Evolutionary conservation across 2,329 filamentous ascomycete genomes (phyloP), one percentile per base, ranked within the genome.

Genomic region (Botrytis aclada): DNA sequence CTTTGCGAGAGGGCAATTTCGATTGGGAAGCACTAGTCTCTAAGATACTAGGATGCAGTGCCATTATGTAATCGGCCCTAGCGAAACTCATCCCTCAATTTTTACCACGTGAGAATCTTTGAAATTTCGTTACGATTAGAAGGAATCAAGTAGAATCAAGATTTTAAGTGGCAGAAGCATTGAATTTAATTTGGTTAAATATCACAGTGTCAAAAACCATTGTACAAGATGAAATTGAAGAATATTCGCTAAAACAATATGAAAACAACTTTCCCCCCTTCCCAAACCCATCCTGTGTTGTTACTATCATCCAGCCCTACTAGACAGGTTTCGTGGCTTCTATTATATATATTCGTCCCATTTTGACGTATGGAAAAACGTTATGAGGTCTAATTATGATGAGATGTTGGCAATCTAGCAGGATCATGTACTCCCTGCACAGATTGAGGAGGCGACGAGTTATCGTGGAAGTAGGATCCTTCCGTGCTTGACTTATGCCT

Each of bases 41-140:
- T 22, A 43, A 14, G 25, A 54, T 54, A 25, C 47, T 54, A 54
- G 29, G n/a, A 56, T 69, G 18, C 37, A 43, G n/a, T 69, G 47
- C 3, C 39, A 69, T 67, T 67, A 67, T 67, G 65, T 67, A 67
- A 67, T 67, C 65, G n/a, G 25, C 47, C 47, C n/a, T 67, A 39
- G 47, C 34, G 16, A 67, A 32, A 25, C 39, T 41, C 34, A 32
- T 22, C n/a, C n/a, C 16, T 43, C 61, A 45, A 14, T 32, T n/a
- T 62, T n/a, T 34, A n/a, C 25, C 65, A 65, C 43, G 34, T 67
- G 65, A 67, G 39, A n/a, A 41, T 29, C 14, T 29, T 54, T 14
- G 47, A 67, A 56, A 56, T 41, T 56, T 54, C n/a, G n/a, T 18
- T 56, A 32, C 29, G 47, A 20, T 56, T 67, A 56, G 25, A 14